Base-by-base conservation (phyloP, 345 rosid genomes). In the Nephelium lappaceum region DNA sequence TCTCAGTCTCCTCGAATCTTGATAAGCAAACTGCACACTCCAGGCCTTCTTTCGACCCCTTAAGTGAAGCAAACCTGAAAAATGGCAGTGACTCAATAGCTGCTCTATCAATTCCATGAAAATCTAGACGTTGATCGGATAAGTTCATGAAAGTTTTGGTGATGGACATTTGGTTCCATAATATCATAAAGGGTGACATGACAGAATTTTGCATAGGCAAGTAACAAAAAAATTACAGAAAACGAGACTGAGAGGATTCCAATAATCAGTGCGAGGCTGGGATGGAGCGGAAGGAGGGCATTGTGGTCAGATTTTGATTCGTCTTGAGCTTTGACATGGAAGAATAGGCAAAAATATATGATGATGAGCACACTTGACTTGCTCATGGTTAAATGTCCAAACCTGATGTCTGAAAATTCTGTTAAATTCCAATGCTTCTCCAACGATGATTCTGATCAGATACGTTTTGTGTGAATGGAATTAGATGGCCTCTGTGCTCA, bases 1-100 rank as follows among this genome's bases (percentile, higher is more conserved):
- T 70, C 63, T 88, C 91, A 11, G 82, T 39, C 8, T 88, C 91
- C 67, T 85, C 86, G 51, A 86, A 88, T 74, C 43, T 80, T n/a
- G 86, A 83, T 69, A 83, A 66, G 81, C 88, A 88, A 15, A 84
- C 86, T 4, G 87, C 81, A 6, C 89, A 86, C 67, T 88, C 88
- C 4, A 86, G 77, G 53, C 91, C 91, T 71, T 84, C 82, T 78
- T 82, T 86, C 0, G 85, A 83, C 15, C 89, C 89, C 41, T 61
- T 74, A 1, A 86, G 87, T 9, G 87, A 84, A 24, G 83, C 79
- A 82, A 84, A 86, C 80, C 78, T 77, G 81, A 88, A 88, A 78
- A 83, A 79, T 5, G 89, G 89, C 10, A 88, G 82, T 0, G 84
- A 83, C 61, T 83, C 80, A 8, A 88, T 82, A 27, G 77, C 79